phyloP scores from a whole-genome alignment of 441 rosid species.

The Monsonia emarginata region DNA sequence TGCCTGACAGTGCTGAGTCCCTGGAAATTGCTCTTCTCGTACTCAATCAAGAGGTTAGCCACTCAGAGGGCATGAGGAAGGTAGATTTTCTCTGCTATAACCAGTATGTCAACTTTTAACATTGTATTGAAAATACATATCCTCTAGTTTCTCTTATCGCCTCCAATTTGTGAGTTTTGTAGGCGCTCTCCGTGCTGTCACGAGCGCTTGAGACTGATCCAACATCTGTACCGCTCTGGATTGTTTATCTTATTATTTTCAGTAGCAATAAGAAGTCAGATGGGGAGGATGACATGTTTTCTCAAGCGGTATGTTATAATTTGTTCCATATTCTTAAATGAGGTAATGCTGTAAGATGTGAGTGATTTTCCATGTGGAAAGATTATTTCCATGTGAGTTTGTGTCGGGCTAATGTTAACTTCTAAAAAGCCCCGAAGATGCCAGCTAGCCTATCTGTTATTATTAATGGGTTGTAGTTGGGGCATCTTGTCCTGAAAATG shows the following conservation, averaged over 20 bases:
- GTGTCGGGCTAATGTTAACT: neutral
- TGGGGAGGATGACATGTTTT: constrained; percentile 59
- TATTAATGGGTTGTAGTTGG: no score
- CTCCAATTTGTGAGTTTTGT: constrained; percentile 27
- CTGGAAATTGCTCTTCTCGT: constrained; percentile 69
- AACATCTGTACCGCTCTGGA: constrained; percentile 74
- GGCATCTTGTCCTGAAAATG: no score
- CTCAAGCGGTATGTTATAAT: constrained; percentile 56
- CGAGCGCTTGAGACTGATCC: constrained; percentile 71
- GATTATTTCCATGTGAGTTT: neutral
- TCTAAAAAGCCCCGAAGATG: neutral
- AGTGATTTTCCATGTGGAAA: constrained; percentile 15
- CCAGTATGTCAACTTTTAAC: constrained; percentile 9
- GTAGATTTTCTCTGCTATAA: constrained; percentile 29
- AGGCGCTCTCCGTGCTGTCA: constrained; percentile 73
- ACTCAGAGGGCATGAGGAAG: constrained; percentile 52
- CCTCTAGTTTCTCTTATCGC: constrained; percentile 16
- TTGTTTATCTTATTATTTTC: constrained; percentile 59
- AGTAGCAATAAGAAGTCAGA: constrained; percentile 33
- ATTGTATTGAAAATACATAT: neutral
- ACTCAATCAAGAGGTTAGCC: constrained; percentile 54
- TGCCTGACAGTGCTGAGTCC: constrained; percentile 36
- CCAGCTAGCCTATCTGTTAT: no score
- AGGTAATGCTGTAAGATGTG: constrained; percentile 10
- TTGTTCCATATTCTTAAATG: constrained; percentile 10